Evolutionary conservation across 75 land plant species (phyloP).

Genomic region (Pseudotsuga menziesii): DNA sequence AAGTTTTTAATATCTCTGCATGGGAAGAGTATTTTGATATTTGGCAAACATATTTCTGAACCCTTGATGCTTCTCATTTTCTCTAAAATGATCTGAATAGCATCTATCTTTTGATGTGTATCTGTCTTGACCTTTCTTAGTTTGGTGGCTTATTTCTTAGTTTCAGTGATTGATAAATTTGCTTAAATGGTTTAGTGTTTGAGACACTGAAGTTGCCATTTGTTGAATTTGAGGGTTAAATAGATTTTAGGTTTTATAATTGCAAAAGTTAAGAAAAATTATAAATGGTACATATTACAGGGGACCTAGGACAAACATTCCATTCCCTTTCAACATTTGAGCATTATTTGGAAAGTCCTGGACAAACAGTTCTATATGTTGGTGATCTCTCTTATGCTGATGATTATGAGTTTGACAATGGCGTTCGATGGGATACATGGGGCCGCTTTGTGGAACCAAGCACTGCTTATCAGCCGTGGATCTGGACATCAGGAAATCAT

Average conservation of each 20-base stretch:
- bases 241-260: background rate
- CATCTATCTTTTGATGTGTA: too few species aligned
- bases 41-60: too few species aligned
- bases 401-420: slow-evolving; percentile 56
- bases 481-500: slow-evolving; percentile 95
- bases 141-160: too few species aligned
- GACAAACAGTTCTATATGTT: slow-evolving; percentile 67
- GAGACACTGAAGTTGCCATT: background rate
- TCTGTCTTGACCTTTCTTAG: too few species aligned
- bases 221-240: background rate
- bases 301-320: slow-evolving; percentile 91
- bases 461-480: slow-evolving; percentile 97
- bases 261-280: background rate
- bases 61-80: too few species aligned
- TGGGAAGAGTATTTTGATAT: too few species aligned
- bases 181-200: too few species aligned
- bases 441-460: slow-evolving; percentile 74
- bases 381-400: slow-evolving; percentile 98
- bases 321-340: slow-evolving; percentile 77
- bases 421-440: slow-evolving; percentile 90
- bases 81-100: too few species aligned
- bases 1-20: too few species aligned
- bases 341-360: slow-evolving; percentile 75
- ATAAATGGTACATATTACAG: slow-evolving; percentile 27
- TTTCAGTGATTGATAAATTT: too few species aligned